These are phyloP conservation scores for Diaporthe amygdali DNA, from an alignment of 2,329 filamentous ascomycete genomes.

Conservation along the genomic window DNA sequence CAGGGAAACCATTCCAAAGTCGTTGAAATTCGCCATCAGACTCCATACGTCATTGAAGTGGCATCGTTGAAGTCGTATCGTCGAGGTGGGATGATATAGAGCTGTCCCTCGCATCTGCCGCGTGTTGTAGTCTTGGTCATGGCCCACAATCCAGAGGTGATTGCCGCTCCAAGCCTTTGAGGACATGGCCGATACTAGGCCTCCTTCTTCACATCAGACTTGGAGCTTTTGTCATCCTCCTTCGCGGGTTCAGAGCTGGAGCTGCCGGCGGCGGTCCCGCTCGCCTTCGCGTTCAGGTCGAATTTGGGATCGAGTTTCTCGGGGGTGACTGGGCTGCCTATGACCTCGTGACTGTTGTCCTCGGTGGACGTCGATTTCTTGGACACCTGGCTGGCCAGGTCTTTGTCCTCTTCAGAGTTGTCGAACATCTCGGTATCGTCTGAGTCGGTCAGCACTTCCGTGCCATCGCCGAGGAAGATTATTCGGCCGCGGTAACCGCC, in stretches of 20 bases:
- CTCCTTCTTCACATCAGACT: constrained; percentile 21
- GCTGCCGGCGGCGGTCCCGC: not conserved
- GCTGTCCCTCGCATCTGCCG: not conserved
- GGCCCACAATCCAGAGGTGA: not conserved
- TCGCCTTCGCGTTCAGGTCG: constrained; percentile 20
- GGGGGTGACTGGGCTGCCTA: constrained; percentile 26
- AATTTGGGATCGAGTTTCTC: constrained; percentile 27
- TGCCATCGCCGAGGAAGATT: constrained; percentile 94
- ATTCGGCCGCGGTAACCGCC: constrained; percentile 82
- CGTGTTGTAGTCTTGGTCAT: not conserved
- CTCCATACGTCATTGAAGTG: not conserved
- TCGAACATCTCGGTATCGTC: constrained; percentile 95
- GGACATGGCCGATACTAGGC: not conserved
- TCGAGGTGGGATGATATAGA: not conserved
- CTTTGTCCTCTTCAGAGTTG: constrained; percentile 82
- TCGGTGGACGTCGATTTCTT: constrained; percentile 55
- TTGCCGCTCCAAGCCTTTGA: not conserved
- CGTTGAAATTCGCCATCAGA: constrained; percentile 9
- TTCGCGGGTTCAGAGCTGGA: not conserved
- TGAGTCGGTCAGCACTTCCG: constrained; percentile 86
- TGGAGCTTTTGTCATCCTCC: constrained; percentile 9
- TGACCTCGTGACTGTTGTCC: constrained; percentile 26
- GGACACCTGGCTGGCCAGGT: constrained; percentile 82
- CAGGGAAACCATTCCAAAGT: constrained; percentile 9
- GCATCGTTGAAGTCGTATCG: constrained; percentile 10